phyloP scores from a whole-genome alignment of 2,329 filamentous ascomycete genomes.

The Neopestalotiopsis sp. region DNA sequence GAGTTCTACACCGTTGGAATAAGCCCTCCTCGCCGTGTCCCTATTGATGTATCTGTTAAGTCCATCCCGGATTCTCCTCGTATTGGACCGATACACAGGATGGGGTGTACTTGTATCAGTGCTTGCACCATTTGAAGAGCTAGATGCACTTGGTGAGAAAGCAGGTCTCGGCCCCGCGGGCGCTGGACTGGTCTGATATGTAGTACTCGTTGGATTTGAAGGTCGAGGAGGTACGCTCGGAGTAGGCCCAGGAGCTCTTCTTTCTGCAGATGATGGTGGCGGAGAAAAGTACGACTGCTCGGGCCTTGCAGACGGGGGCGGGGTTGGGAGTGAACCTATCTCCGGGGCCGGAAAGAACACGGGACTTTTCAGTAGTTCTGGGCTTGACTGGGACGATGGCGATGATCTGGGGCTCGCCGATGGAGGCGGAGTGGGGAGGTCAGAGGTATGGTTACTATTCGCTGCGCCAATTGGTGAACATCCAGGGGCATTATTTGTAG shows the following conservation, averaged over 20 bases:
- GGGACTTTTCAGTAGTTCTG: no score
- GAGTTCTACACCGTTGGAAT: conserved; percentile 13
- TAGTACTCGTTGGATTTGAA: background rate
- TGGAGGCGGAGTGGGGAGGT: conserved; percentile 9
- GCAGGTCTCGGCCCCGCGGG: background rate
- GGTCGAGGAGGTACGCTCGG: background rate
- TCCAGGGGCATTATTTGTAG: background rate
- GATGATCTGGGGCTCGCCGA: background rate
- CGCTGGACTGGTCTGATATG: background rate
- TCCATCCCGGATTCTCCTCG: conserved; percentile 1
- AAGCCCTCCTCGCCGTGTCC: conserved; percentile 20
- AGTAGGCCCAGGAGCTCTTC: background rate
- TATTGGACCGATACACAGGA: background rate
- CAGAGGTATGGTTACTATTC: background rate
- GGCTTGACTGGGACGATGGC: background rate
- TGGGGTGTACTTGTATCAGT: background rate
- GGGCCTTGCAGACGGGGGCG: background rate
- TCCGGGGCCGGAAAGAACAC: background rate
- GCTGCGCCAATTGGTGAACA: background rate
- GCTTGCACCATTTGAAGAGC: background rate
- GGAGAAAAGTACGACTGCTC: background rate
- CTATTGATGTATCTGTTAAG: conserved; percentile 13
- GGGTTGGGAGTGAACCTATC: background rate
- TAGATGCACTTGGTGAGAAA: background rate
- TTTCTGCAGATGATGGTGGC: background rate